These are phyloP conservation scores for Xylaria castorea DNA, from an alignment of 495 filamentous ascomycete species.

Conservation along the genomic window DNA sequence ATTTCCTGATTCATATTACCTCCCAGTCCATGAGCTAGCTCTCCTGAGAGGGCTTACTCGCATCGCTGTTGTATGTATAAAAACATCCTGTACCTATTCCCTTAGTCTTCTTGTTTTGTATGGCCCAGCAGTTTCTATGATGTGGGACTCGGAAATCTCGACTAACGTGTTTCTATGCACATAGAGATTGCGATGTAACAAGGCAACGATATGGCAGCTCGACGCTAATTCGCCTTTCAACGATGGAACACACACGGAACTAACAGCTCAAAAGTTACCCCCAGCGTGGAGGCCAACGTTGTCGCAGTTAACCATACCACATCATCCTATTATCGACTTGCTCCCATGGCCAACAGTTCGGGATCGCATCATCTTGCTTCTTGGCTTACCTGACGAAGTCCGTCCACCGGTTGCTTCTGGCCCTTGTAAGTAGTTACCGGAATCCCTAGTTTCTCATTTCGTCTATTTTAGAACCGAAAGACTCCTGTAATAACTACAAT, in stretches of 20 bases:
- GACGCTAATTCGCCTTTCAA: slow-evolving; percentile 29
- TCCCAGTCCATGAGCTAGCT: slow-evolving; percentile 39
- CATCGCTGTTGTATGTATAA: slow-evolving; percentile 28
- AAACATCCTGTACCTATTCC: neutral
- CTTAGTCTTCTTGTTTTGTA: neutral
- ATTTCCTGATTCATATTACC: slow-evolving; percentile 41
- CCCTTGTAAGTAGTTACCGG: slow-evolving; percentile 27
- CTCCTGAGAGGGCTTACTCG: slow-evolving; percentile 36
- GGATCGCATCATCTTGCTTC: slow-evolving; percentile 50
- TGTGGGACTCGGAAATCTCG: neutral
- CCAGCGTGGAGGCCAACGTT: slow-evolving; percentile 38
- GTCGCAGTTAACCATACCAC: slow-evolving; percentile 42
- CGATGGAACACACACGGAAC: slow-evolving; percentile 27
- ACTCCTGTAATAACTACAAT: neutral
- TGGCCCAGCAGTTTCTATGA: neutral
- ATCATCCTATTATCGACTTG: slow-evolving; percentile 59
- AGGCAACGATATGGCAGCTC: slow-evolving; percentile 31
- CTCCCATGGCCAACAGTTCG: slow-evolving; percentile 58
- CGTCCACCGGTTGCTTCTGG: slow-evolving; percentile 48
- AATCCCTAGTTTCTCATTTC: neutral
- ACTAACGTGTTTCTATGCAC: neutral
- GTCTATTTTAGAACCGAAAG: neutral
- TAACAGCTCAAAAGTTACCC: slow-evolving; percentile 31
- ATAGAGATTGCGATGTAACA: slow-evolving; percentile 32
- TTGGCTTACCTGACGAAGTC: slow-evolving; percentile 46